Percentiles rank a stretch among this genome's conserved stretches.
phyloP scores from a whole-genome alignment of 2,329 filamentous ascomycete species.

The Meredithiella fracta region DNA sequence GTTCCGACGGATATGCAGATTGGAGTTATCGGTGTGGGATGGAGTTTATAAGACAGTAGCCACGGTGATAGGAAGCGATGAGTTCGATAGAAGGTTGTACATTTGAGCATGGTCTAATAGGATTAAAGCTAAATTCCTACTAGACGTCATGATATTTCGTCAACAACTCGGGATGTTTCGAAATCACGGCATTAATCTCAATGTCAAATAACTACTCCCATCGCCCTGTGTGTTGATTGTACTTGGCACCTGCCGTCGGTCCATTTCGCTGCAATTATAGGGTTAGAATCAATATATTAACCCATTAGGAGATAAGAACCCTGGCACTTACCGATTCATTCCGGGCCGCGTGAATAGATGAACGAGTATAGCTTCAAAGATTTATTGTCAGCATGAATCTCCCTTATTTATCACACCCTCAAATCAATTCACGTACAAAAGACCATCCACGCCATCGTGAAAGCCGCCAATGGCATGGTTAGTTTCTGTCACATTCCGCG shows the following conservation, averaged over 20 bases:
- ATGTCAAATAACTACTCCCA: neutral
- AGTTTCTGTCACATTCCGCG: slow-evolving; percentile 16
- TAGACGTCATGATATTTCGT: no score
- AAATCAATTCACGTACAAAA: slow-evolving; percentile 22
- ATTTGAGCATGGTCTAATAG: no score
- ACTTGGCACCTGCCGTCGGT: neutral
- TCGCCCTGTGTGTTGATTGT: slow-evolving; percentile 7
- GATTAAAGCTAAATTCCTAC: no score
- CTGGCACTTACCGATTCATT: slow-evolving; percentile 21
- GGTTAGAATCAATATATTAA: slow-evolving; percentile 1
- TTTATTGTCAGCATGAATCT: neutral
- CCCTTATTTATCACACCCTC: no score
- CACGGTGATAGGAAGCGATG: no score
- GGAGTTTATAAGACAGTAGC: no score
- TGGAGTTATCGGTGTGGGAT: neutral
- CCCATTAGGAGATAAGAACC: neutral
- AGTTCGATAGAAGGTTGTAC: no score
- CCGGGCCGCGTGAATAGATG: slow-evolving; percentile 25
- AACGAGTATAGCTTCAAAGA: slow-evolving; percentile 24
- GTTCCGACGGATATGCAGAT: slow-evolving; percentile 4
- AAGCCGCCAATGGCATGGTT: slow-evolving; percentile 34
- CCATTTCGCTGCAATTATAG: slow-evolving; percentile 3
- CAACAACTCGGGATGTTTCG: no score
- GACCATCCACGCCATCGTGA: slow-evolving; percentile 36
- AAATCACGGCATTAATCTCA: no score